A percentile compares a stretch with the other conserved stretches of the same genome.
Conservation (phyloP, 176 grass and related monocot genomes). For the Musa beccarii region DNA sequence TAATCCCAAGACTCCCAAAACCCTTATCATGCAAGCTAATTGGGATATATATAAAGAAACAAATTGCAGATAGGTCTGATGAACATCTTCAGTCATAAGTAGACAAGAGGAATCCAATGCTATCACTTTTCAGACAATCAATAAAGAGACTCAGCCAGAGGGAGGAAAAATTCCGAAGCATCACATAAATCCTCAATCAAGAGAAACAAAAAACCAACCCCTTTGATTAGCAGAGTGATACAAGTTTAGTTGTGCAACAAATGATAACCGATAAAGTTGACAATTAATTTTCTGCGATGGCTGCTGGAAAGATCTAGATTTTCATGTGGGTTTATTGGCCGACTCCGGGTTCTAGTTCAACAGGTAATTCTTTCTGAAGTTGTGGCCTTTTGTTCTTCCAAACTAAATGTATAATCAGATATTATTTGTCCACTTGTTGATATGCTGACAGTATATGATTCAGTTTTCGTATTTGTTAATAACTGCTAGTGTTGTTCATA, state of each 20-base stretch:
- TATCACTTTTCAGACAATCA: background rate
- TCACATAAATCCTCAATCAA: background rate
- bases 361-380: slow-evolving; percentile 47
- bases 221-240: too few species aligned
- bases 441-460: too few species aligned
- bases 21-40: too few species aligned
- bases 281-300: background rate
- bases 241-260: background rate
- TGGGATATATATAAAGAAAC: too few species aligned
- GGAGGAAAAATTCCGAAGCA: background rate
- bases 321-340: background rate
- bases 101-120: background rate
- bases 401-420: background rate
- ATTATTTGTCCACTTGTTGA: too few species aligned
- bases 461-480: too few species aligned
- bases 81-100: background rate
- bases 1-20: too few species aligned
- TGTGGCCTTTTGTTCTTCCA: slow-evolving; percentile 10
- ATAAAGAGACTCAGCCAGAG: background rate
- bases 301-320: background rate
- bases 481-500: too few species aligned
- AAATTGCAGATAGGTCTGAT: background rate
- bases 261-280: background rate
- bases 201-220: background rate
- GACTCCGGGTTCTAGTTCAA: slow-evolving; percentile 63